Evolutionary conservation across 192 early-diverging fungal genomes (phyloP), one percentile per base, ranked within the genome.

Genomic region (Coemansia sp.): DNA sequence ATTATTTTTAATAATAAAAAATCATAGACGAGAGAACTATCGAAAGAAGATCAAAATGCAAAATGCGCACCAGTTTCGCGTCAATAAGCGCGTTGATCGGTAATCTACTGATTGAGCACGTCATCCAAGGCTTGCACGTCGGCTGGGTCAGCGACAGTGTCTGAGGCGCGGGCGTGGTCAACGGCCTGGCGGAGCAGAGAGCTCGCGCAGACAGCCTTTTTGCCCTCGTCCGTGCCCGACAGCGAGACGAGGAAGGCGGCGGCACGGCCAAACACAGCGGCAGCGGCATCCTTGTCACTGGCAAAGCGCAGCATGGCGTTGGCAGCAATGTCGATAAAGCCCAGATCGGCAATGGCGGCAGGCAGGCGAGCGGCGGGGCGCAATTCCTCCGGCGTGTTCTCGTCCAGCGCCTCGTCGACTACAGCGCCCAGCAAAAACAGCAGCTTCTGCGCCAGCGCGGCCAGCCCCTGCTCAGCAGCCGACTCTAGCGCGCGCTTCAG

Each of bases 371-470:
- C 68, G 3, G 78, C 78, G 9, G 78, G 76, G 2, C 82, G 62
- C 70, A 79, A 60, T 7, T 71, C 68, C 64, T 76, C 74, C 0
- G 74, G 68, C 53, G 78, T 74, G 58, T 57, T 69, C 12, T 70
- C 36, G 12, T 84, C 82, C 65, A 79, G 72, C 33, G 89, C 80
- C 78, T 92, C 57, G n/a, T 88, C 73, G 31, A 93, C 75, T 33
- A 93, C 72, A 6, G 84, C 86, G 46, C 87, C 89, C 74, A 88
- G 81, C 62, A 91, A 69, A 64, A 93, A 93, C 44, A 90, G 79
- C 13, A 78, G 66, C 71, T 91, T 90, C 34, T 77, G 66, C 38
- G 66, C 47, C 49, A 65, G 39, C 55, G 50, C 46, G 2, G 33
- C 57, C 29, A 33, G 16, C 16, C 29, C 49, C 20, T 50, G 49